Base-by-base conservation (phyloP, 768 basidiomycete genomes). In the Cyathus striatus region DNA sequence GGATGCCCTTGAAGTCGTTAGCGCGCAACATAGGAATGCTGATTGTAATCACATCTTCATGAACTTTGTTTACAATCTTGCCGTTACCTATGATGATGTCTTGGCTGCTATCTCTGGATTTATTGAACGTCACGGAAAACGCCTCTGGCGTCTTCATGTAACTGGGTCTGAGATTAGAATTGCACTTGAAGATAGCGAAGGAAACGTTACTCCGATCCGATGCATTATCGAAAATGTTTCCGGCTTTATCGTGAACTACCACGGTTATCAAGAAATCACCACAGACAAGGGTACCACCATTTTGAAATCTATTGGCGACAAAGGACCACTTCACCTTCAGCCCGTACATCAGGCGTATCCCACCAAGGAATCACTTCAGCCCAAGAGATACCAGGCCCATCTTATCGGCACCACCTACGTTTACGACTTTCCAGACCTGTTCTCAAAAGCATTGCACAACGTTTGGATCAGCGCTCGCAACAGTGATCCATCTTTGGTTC, bases 1-100 rank as follows among this genome's bases (percentile, higher is more conserved):
- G 48, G 96, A 99, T 63, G 88, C 94, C 2, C 77, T 98, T 23
- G 95, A 98, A 62, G 86, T 98, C 42, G 91, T 95, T 58, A 84
- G 79, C 52, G 90, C 89, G 6, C 79, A 91, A 55, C 76, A 94
- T 55, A 82, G 94, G 47, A 90, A 86, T 52, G 89, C 95, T 3
- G 95, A 98, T 59, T 93, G 91, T 70, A 98, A 98, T 64, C 94
- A 97, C 62, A 96, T 98, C 61, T 94, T 92, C 72, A 84, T 98
- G 82, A 97, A 98, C 72, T 99, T 98, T 62, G 83, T 98, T 55
- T 98, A 98, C 77, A 91, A 89, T 60, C 84, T 99, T 35, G 80
- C 85, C 22, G 93, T 99, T 48, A 85, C 85, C 24, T 98, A 97
- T 55, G 94, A 97, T 48, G 95, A 98, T 54, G 94, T 98, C 6